These are phyloP conservation scores for Umbelopsis isabellina DNA, from an alignment of 192 early-diverging fungal genomes.

Conservation along the genomic window DNA sequence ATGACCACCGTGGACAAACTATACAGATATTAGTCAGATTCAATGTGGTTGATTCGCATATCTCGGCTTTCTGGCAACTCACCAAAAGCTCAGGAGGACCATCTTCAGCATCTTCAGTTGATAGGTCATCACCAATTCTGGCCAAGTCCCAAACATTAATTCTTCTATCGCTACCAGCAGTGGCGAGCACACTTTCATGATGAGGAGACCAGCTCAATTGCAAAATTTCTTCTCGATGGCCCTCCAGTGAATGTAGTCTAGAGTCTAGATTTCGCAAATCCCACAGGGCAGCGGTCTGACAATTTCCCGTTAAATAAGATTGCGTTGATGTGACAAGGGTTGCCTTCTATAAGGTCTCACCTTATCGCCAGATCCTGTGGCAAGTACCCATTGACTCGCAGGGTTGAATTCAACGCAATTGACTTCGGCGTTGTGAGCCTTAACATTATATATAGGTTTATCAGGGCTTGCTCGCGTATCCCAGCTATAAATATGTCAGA, in stretches of 20 bases:
- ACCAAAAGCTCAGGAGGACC: slow-evolving; percentile 95
- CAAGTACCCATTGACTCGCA: slow-evolving; percentile 84
- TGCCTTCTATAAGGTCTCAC: slow-evolving; percentile 29
- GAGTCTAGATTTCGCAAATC: slow-evolving; percentile 91
- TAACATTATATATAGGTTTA: slow-evolving; percentile 70
- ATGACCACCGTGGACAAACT: slow-evolving; percentile 98
- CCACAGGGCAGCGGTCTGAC: slow-evolving; percentile 88
- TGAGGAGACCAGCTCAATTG: slow-evolving; percentile 94
- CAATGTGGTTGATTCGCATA: no score
- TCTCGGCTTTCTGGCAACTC: slow-evolving; percentile 5
- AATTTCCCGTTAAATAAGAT: not conserved
- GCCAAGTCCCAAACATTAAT: slow-evolving; percentile 95
- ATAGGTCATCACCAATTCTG: slow-evolving; percentile 93
- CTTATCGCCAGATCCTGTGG: slow-evolving; percentile 93
- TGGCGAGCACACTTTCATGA: slow-evolving; percentile 89
- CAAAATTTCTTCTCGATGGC: slow-evolving; percentile 89
- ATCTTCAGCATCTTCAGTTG: slow-evolving; percentile 95
- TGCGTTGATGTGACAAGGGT: not conserved
- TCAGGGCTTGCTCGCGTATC: slow-evolving; percentile 80
- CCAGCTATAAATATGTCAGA: slow-evolving; percentile 65
- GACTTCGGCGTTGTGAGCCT: slow-evolving; percentile 89
- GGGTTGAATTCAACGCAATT: slow-evolving; percentile 97
- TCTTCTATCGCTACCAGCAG: slow-evolving; percentile 87
- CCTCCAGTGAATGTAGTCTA: slow-evolving; percentile 85
- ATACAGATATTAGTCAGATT: not conserved